Percentiles rank a stretch among this genome's conserved stretches.
These are phyloP conservation scores for Rauvolfia tetraphylla DNA, from an alignment of 257 asterid species.

Conservation along the genomic window DNA sequence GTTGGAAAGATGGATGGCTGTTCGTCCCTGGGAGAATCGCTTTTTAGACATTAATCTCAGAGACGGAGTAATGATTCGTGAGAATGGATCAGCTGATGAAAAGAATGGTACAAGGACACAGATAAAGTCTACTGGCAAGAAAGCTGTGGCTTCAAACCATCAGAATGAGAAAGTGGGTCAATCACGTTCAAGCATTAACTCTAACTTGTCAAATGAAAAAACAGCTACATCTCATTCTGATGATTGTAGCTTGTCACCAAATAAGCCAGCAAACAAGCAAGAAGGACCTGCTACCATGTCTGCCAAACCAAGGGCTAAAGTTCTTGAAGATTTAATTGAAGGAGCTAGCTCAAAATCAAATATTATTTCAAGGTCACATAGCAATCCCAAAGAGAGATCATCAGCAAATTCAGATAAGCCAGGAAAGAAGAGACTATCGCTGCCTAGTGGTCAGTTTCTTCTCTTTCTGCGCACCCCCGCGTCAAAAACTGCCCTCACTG, in stretches of 20 bases:
- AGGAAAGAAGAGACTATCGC: slow-evolving; percentile 79
- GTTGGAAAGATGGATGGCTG: slow-evolving; percentile 99
- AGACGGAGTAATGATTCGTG: slow-evolving; percentile 61
- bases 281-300: slow-evolving; percentile 34
- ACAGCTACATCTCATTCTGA: slow-evolving; percentile 52
- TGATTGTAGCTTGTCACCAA: slow-evolving; percentile 63
- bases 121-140: slow-evolving; percentile 42
- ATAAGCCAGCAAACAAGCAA: slow-evolving; percentile 45
- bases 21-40: slow-evolving; percentile 99
- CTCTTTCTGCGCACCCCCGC: too few relatives aligned
- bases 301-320: slow-evolving; percentile 41
- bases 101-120: slow-evolving; percentile 42
- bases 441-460: slow-evolving; percentile 63
- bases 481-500: too few relatives aligned
- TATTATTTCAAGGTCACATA: slow-evolving; percentile 56
- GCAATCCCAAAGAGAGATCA: slow-evolving; percentile 87
- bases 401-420: slow-evolving; percentile 48
- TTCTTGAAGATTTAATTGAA: slow-evolving; percentile 54
- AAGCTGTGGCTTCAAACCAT: slow-evolving; percentile 33
- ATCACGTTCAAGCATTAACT: slow-evolving; percentile 44
- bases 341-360: slow-evolving; percentile 61
- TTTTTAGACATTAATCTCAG: slow-evolving; percentile 64
- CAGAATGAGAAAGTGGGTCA: slow-evolving; percentile 49
- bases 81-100: slow-evolving; percentile 45
- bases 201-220: slow-evolving; percentile 50